Evolutionary conservation across 1,284 basidiomycete genomes (phyloP).

Genomic region (Exobasidium rhododendri): DNA sequence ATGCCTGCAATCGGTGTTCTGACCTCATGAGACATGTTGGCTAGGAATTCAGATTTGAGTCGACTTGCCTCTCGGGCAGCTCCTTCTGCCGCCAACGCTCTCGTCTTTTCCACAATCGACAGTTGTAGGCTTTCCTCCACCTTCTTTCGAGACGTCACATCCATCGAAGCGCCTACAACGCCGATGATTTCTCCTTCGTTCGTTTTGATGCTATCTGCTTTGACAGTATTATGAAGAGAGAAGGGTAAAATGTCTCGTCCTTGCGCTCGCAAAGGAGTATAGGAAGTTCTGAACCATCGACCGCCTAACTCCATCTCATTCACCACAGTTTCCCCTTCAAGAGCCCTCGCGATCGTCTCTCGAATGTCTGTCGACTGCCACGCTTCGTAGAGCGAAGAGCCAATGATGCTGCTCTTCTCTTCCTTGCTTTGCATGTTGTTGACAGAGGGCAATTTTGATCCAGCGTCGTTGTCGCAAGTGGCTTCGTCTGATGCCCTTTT

Average conservation of each 20-base stretch:
- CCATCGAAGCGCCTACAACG: slow-evolving; percentile 54
- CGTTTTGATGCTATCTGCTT: slow-evolving; percentile 24
- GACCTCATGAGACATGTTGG: slow-evolving; percentile 58
- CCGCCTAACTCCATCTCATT: slow-evolving; percentile 46
- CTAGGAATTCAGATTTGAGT: slow-evolving; percentile 57
- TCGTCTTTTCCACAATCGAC: slow-evolving; percentile 48
- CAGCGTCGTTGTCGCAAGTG: background rate
- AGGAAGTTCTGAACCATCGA: slow-evolving; percentile 48
- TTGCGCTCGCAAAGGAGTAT: slow-evolving; percentile 35
- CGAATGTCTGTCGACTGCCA: slow-evolving; percentile 8
- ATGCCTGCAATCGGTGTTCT: slow-evolving; percentile 56
- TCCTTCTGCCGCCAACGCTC: slow-evolving; percentile 51
- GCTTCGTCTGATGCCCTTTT: background rate
- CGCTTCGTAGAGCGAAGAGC: background rate
- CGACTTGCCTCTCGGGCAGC: slow-evolving; percentile 59
- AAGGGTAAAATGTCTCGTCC: slow-evolving; percentile 35
- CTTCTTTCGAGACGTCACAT: slow-evolving; percentile 51
- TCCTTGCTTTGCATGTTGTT: slow-evolving; percentile 6
- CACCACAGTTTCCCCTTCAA: slow-evolving; percentile 39
- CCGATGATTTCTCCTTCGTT: slow-evolving; percentile 42
- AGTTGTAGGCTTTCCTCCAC: slow-evolving; percentile 48
- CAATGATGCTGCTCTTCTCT: slow-evolving; percentile 16
- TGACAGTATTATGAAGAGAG: slow-evolving; percentile 10
- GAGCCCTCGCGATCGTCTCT: slow-evolving; percentile 32
- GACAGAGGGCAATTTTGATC: background rate